Base-by-base conservation (phyloP, 2,329 filamentous ascomycete genomes). In the Thermothelomyces thermophilus region DNA sequence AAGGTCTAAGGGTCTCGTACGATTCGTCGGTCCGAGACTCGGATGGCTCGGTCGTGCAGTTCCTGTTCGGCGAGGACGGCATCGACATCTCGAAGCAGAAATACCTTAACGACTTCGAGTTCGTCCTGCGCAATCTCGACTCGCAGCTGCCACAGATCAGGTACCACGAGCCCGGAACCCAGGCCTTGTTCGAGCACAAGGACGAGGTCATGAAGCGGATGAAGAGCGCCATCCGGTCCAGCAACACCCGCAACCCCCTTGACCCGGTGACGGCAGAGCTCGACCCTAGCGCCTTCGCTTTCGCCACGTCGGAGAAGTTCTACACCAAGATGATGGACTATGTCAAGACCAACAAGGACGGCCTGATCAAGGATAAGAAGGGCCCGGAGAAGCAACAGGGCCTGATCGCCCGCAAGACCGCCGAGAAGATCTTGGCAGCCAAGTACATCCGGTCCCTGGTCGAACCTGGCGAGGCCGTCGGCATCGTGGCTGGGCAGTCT, bases 21-120 rank as follows among this genome's bases (percentile, higher is more conserved):
- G 93, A 98, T 63, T 90, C 85, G 8, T 94, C 90, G 1, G 93
- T 98, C 14, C 83, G 93, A 56, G 91, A 98, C 62, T 84, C 91
- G 0, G 94, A 98, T 65, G 94, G 94, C 20, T 88, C 86, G 2
- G 79, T 98, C 62, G 79, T 98, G 2, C 93, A 98, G 64, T 97
- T 98, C 68, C 69, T 98, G 28, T 98, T 97, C 64, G 93, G 93
- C 53, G 93, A 98, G 67, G 93, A 98, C 63, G 93, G 91, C 30
- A 76, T 97, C 17, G 93, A 98, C 65, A 86, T 95, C 44, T 88
- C 88, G 2, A 97, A 96, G 68, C 88, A 95, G 60, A 93, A 89
- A 63, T 94, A 96, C 65, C 75, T 98, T 20, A 83, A 77, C 34
- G 84, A 97, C 64, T 97, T 96, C 68, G 84, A 85, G 58, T 98